Evolutionary conservation across 2,329 filamentous ascomycete genomes (phyloP).

Genomic region (Trichophyton rubrum): DNA sequence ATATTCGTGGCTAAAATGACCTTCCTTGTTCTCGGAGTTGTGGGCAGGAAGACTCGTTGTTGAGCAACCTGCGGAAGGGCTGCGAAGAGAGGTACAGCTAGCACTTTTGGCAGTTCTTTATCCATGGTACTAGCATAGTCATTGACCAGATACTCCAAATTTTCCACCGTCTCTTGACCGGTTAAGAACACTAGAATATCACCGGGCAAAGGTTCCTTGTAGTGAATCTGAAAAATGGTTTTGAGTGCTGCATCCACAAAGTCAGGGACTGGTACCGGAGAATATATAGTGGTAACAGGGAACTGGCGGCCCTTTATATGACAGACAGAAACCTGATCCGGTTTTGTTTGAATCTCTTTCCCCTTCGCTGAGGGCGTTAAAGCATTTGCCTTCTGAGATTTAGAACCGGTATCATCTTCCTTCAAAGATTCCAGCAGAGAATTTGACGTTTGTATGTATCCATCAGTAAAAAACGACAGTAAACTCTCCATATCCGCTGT

Average conservation of each 20-base stretch:
- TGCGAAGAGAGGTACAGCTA: conserved; percentile 73
- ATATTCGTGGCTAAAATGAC: conserved; percentile 92
- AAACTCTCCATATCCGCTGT: conserved; percentile 80
- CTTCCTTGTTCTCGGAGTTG: conserved; percentile 65
- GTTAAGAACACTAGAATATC: conserved; percentile 88
- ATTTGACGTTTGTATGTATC: conserved; percentile 10
- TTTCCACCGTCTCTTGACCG: conserved; percentile 85
- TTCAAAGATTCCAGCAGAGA: neutral
- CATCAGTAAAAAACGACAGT: conserved; percentile 54
- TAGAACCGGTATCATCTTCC: conserved; percentile 8
- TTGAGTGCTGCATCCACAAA: conserved; percentile 72
- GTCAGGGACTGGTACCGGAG: conserved; percentile 61
- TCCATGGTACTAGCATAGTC: conserved; percentile 63
- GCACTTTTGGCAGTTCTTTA: conserved; percentile 55
- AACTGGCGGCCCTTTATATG: conserved; percentile 79
- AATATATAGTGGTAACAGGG: conserved; percentile 66
- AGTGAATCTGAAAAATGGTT: conserved; percentile 73
- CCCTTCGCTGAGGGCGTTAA: neutral
- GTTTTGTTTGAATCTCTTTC: neutral
- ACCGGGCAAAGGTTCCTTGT: conserved; percentile 78
- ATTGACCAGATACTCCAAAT: conserved; percentile 65
- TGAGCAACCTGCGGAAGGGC: conserved; percentile 79
- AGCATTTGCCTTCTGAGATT: neutral
- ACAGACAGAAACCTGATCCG: conserved; percentile 38
- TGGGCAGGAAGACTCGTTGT: conserved; percentile 69